phyloP scores from a whole-genome alignment of 768 basidiomycete species.

The Cubamyces lactineus region DNA sequence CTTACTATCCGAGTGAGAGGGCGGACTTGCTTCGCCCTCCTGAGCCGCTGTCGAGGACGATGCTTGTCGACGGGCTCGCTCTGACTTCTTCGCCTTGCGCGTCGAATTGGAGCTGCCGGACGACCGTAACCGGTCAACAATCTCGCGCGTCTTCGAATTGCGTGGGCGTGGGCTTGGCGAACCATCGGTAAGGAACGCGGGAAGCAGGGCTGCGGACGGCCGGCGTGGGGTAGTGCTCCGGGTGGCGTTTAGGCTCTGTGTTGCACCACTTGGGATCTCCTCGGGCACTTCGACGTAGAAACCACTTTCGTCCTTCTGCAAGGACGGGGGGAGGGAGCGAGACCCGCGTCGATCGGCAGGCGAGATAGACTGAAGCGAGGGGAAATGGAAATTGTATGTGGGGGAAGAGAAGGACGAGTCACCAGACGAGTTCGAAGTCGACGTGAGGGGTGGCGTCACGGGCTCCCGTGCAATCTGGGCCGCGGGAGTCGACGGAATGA shows the following conservation, averaged over 20 bases:
- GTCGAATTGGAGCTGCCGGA: slow-evolving; percentile 22
- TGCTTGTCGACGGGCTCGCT: slow-evolving; percentile 9
- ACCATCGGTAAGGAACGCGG: slow-evolving; percentile 51
- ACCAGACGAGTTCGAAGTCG: slow-evolving; percentile 21
- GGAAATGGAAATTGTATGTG: slow-evolving; percentile 49
- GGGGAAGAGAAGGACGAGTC: slow-evolving; percentile 29
- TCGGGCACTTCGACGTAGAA: slow-evolving; percentile 47
- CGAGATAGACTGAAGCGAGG: slow-evolving; percentile 45
- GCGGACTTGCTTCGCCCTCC: slow-evolving; percentile 4
- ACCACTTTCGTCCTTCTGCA: slow-evolving; percentile 58
- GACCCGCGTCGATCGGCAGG: slow-evolving; percentile 31
- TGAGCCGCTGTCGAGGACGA: background rate
- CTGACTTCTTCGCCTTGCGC: slow-evolving; percentile 23
- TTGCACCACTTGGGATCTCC: background rate
- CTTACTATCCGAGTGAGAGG: background rate
- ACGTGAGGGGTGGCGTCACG: slow-evolving; percentile 22
- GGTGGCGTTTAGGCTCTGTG: slow-evolving; percentile 32
- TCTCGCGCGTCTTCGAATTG: slow-evolving; percentile 60
- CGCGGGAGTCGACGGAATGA: slow-evolving; percentile 28
- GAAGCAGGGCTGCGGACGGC: slow-evolving; percentile 44
- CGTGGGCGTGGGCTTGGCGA: slow-evolving; percentile 38
- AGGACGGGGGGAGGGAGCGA: slow-evolving; percentile 39
- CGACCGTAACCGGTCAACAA: slow-evolving; percentile 58
- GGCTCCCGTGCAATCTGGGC: slow-evolving; percentile 14
- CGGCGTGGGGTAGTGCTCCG: slow-evolving; percentile 37